These are phyloP conservation scores for Zygoascus hellenicus DNA, from an alignment of 1,139 yeast genomes.

Conservation along the genomic window DNA sequence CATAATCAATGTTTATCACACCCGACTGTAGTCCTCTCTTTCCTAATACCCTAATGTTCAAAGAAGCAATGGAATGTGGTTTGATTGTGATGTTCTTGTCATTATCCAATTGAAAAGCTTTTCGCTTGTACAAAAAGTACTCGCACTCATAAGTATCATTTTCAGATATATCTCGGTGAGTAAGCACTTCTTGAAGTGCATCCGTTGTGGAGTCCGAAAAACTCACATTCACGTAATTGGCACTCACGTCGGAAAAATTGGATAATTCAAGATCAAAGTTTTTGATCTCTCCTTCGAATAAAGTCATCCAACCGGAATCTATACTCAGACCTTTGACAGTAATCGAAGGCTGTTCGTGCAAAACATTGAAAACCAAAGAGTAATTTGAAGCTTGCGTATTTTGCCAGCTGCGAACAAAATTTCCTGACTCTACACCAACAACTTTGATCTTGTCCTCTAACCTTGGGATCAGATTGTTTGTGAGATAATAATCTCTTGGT, in stretches of 20 bases:
- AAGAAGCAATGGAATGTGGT: constrained; percentile 28
- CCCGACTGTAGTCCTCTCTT: constrained; percentile 70
- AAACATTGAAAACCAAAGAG: constrained; percentile 36
- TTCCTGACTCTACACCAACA: constrained; percentile 27
- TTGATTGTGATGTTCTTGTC: constrained; percentile 20
- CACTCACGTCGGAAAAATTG: constrained; percentile 52
- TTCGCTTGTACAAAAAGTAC: constrained; percentile 53
- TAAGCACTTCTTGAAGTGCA: constrained; percentile 46
- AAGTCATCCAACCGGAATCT: constrained; percentile 63
- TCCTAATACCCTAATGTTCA: constrained; percentile 61
- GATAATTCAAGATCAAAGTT: constrained; percentile 47
- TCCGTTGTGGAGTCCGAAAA: constrained; percentile 73
- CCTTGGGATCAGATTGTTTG: constrained; percentile 22
- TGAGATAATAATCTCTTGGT: constrained; percentile 34
- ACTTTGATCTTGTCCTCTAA: constrained; percentile 28
- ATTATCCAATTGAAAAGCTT: constrained; percentile 43
- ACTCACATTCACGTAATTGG: constrained; percentile 49
- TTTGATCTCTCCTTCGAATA: constrained; percentile 71
- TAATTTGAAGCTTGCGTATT: constrained; percentile 10
- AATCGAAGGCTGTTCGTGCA: constrained; percentile 63
- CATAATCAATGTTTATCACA: constrained; percentile 61
- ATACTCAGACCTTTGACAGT: constrained; percentile 50
- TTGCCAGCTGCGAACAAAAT: constrained; percentile 7
- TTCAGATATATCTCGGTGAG: constrained; percentile 44
- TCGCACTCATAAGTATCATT: constrained; percentile 72